These are phyloP conservation scores for Misopates orontium DNA, from an alignment of 257 asterid species.

Conservation along the genomic window DNA sequence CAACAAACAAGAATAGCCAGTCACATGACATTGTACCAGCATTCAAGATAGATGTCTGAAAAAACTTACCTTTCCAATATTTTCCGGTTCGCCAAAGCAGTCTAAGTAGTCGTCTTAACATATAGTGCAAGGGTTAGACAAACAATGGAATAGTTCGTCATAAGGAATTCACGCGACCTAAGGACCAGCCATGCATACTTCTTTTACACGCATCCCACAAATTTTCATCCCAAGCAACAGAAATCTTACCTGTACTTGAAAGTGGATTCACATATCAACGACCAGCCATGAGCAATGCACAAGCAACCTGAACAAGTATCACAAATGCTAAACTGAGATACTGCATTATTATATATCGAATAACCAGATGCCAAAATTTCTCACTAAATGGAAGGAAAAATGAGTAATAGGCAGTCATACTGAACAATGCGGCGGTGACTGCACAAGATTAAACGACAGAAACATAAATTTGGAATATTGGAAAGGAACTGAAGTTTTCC, in stretches of 20 bases:
- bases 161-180: background rate
- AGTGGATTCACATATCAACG: constrained; percentile 86
- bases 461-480: background rate
- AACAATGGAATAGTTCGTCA: no score
- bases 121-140: background rate
- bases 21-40: background rate
- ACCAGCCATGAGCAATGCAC: constrained; percentile 90
- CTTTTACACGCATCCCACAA: background rate
- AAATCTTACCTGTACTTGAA: constrained; percentile 85
- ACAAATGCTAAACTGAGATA: constrained; percentile 19
- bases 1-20: constrained; percentile 7
- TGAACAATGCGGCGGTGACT: constrained; percentile 94
- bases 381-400: constrained; percentile 89
- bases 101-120: constrained; percentile 79
- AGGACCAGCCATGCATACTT: background rate
- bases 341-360: background rate
- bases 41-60: constrained; percentile 3
- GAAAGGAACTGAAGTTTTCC: background rate
- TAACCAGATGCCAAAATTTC: constrained; percentile 9
- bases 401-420: constrained; percentile 91
- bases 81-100: constrained; percentile 76
- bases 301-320: constrained; percentile 69
- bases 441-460: constrained; percentile 35
- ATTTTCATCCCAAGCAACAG: background rate
- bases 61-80: constrained; percentile 72